Evolutionary conservation across 2,329 filamentous ascomycete species (phyloP).

Genomic region (Botryotinia calthae): DNA sequence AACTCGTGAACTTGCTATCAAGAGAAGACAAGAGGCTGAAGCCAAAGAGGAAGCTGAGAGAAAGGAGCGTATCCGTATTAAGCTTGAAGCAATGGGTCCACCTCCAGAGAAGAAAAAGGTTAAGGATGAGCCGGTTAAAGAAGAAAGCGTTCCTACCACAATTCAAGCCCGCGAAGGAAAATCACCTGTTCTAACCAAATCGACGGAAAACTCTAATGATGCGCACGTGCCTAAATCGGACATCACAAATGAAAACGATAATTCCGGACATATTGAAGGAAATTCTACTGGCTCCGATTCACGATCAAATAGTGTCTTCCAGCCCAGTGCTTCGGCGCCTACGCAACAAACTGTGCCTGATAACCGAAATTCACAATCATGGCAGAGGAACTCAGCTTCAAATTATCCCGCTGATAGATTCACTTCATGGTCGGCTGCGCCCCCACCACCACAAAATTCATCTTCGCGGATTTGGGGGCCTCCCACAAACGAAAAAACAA

Average conservation of each 20-base stretch:
- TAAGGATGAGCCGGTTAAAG: conserved; percentile 51
- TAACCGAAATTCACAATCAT: conserved; percentile 32
- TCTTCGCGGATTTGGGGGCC: conserved; percentile 66
- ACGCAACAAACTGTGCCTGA: conserved; percentile 28
- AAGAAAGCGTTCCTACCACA: conserved; percentile 43
- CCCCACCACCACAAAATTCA: conserved; percentile 42
- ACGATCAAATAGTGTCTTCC: conserved; percentile 30
- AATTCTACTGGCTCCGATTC: conserved; percentile 22
- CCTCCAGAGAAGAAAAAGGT: conserved; percentile 58
- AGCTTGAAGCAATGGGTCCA: conserved; percentile 67
- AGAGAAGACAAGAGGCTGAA: conserved; percentile 65
- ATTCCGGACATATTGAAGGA: conserved; percentile 17
- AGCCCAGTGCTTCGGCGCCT: conserved; percentile 34
- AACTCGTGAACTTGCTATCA: conserved; percentile 65
- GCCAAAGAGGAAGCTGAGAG: conserved; percentile 70
- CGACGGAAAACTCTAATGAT: conserved; percentile 23
- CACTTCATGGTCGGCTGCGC: conserved; percentile 46
- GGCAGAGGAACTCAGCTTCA: conserved; percentile 36
- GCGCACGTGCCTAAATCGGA: conserved; percentile 23
- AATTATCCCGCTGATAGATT: conserved; percentile 51
- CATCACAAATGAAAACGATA: conserved; percentile 18
- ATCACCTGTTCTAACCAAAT: conserved; percentile 15
- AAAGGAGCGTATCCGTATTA: conserved; percentile 68
- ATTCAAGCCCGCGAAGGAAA: conserved; percentile 34
- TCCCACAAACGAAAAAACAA: conserved; percentile 63